Conservation (phyloP, 768 basidiomycete species). For the Rhizopogon vulgaris region DNA sequence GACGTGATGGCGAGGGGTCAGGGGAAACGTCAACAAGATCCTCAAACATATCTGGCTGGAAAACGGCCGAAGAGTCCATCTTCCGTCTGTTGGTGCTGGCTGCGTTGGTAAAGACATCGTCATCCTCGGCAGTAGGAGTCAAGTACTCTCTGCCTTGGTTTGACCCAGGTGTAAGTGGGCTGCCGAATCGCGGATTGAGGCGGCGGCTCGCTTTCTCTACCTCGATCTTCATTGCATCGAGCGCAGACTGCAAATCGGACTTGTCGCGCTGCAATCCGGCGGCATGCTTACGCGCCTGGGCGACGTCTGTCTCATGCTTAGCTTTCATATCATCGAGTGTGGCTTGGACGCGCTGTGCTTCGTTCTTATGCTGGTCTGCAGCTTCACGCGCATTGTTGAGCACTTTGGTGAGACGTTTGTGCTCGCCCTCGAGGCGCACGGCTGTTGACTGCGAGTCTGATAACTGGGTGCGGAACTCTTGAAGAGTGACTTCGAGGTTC, state of each 20-base stretch:
- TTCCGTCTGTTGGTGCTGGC: slow-evolving; percentile 58
- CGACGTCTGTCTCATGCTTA: slow-evolving; percentile 94
- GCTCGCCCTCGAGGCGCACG: slow-evolving; percentile 74
- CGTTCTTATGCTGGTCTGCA: slow-evolving; percentile 82
- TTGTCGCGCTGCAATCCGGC: slow-evolving; percentile 90
- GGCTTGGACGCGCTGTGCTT: slow-evolving; percentile 63
- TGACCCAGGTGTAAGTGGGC: slow-evolving; percentile 64
- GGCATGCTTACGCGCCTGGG: slow-evolving; percentile 80
- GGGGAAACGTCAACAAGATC: slow-evolving; percentile 50
- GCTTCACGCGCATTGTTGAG: slow-evolving; percentile 69
- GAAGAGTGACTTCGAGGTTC: slow-evolving; percentile 92
- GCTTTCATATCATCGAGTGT: slow-evolving; percentile 69
- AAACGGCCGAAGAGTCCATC: slow-evolving; percentile 42
- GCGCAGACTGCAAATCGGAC: slow-evolving; percentile 76
- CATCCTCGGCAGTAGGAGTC: slow-evolving; percentile 53
- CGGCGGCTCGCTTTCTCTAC: slow-evolving; percentile 56
- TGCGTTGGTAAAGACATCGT: slow-evolving; percentile 62
- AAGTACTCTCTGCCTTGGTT: slow-evolving; percentile 41
- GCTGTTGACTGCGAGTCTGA: slow-evolving; percentile 57
- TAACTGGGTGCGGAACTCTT: slow-evolving; percentile 74
- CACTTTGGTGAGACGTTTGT: slow-evolving; percentile 71
- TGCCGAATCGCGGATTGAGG: slow-evolving; percentile 56
- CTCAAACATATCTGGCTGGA: slow-evolving; percentile 40
- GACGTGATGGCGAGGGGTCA: slow-evolving; percentile 52
- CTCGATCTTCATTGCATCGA: slow-evolving; percentile 75